These are phyloP conservation scores for Helianthus annuus DNA, from an alignment of 129 eudicot genomes.

Conservation along the genomic window HanXRQr2.0-SUNRISE NC_035440.2:5841723-5842222, in stretches of 20 bases:
- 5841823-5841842: conserved; percentile 96
- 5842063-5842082: conserved; percentile 70
- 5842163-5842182: conserved; percentile 99
- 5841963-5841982: conserved; percentile 44
- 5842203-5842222: conserved; percentile 49
- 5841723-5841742: too few relatives aligned
- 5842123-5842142: conserved; percentile 81
- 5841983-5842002: conserved; percentile 39
- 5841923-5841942: conserved; percentile 44
- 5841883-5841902: conserved; percentile 50
- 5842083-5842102: conserved; percentile 39
- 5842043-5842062: conserved; percentile 63
- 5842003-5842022: conserved; percentile 38
- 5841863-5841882: conserved; percentile 65
- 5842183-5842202: conserved; percentile 78
- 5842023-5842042: conserved; percentile 47
- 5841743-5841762: not conserved
- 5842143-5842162: conserved; percentile 96
- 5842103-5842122: conserved; percentile 48
- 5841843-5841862: conserved; percentile 91
- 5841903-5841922: conserved; percentile 64
- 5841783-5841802: not conserved
- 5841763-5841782: not conserved
- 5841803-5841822: conserved; percentile 81
- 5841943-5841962: conserved; percentile 35